phyloP scores from a whole-genome alignment of 2,329 filamentous ascomycete genomes.

The Talaromyces sp. region DNA sequence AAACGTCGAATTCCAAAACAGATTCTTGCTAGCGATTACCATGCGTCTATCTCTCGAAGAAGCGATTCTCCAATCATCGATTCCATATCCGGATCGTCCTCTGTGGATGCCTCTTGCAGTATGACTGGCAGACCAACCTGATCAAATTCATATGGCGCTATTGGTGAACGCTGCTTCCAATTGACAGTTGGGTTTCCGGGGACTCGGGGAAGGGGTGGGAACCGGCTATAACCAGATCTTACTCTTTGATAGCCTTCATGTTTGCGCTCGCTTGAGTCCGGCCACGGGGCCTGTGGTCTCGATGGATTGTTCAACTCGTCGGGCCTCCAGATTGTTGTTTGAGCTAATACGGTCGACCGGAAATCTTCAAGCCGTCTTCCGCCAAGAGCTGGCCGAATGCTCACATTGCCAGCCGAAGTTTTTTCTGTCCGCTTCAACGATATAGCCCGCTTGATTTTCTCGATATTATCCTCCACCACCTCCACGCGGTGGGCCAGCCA shows the following conservation, averaged over 20 bases:
- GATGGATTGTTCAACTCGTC: slow-evolving; percentile 15
- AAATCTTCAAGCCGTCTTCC: slow-evolving; percentile 27
- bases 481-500: slow-evolving; percentile 17
- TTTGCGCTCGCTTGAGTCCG: slow-evolving; percentile 32
- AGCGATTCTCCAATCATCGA: slow-evolving; percentile 21
- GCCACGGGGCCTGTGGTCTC: slow-evolving; percentile 30
- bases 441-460: slow-evolving; percentile 16
- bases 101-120: slow-evolving; percentile 7
- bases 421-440: slow-evolving; percentile 15
- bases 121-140: slow-evolving; percentile 23
- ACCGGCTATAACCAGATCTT: slow-evolving; percentile 32
- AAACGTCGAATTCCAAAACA: not conserved
- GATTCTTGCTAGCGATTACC: not conserved
- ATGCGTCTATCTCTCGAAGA: slow-evolving; percentile 23
- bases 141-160: slow-evolving; percentile 28
- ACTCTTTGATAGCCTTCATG: slow-evolving; percentile 34
- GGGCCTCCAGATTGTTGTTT: slow-evolving; percentile 31
- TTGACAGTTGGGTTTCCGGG: slow-evolving; percentile 33
- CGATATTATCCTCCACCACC: slow-evolving; percentile 4
- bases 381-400: slow-evolving; percentile 22
- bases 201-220: slow-evolving; percentile 33
- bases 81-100: slow-evolving; percentile 21
- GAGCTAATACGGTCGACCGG: slow-evolving; percentile 28
- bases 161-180: slow-evolving; percentile 31
- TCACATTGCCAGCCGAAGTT: not conserved